Conservation (phyloP, 2,329 filamentous ascomycete species). For the Sporothrix sp. region DNA sequence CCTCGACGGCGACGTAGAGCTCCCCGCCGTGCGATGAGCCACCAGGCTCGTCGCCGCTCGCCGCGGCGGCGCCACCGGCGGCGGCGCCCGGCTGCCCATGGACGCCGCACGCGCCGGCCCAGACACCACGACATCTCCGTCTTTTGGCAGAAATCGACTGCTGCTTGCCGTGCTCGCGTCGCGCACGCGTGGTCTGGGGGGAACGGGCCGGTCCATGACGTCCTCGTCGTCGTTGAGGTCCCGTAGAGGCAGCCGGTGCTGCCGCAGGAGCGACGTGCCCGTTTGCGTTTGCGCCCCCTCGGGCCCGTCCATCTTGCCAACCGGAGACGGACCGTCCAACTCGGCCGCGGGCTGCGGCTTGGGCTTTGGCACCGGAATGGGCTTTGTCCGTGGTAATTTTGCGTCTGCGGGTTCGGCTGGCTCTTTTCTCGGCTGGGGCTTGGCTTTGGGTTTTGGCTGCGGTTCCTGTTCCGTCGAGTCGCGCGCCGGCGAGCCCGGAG, state of each 20-base stretch:
- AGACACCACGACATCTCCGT: background rate
- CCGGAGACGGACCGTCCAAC: background rate
- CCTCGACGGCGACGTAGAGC: background rate
- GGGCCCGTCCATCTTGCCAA: background rate
- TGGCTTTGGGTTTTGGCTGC: background rate
- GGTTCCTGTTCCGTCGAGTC: background rate
- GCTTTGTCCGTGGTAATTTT: no score
- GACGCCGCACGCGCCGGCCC: background rate
- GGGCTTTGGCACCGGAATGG: background rate
- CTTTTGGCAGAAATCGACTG: background rate
- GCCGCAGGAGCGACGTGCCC: background rate
- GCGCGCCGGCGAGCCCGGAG: background rate
- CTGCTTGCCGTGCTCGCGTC: constrained; percentile 2
- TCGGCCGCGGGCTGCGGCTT: background rate
- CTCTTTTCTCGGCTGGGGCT: no score
- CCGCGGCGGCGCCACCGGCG: background rate
- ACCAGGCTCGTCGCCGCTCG: background rate
- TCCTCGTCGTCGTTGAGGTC: constrained; percentile 8
- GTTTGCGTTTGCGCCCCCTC: no score
- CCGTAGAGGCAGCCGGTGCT: constrained; percentile 1
- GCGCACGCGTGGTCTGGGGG: background rate
- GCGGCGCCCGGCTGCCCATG: background rate
- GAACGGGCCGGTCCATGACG: constrained; percentile 2
- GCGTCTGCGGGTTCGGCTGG: no score
- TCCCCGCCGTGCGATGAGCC: background rate